phyloP scores from a whole-genome alignment of 1,284 basidiomycete species.

The Golubevia sp. region DNA sequence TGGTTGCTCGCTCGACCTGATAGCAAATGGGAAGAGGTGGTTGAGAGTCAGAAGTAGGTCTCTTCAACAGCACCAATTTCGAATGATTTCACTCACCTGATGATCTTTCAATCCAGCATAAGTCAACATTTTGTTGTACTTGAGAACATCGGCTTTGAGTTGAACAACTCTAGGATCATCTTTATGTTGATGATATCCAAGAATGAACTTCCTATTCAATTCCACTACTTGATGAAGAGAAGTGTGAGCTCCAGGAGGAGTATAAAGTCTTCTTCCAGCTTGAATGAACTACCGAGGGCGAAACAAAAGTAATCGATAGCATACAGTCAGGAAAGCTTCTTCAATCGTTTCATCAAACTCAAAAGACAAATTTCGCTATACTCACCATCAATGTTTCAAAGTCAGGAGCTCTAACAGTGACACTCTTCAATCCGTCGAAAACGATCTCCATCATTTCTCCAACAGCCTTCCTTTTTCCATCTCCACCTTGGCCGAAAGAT shows the following conservation, averaged over 20 bases:
- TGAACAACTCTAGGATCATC: constrained; percentile 52
- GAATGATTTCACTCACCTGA: constrained; percentile 21
- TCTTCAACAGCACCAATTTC: not conserved
- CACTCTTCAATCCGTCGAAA: constrained; percentile 58
- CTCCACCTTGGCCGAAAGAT: constrained; percentile 54
- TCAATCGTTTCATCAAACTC: too few species aligned
- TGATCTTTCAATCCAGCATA: constrained; percentile 59
- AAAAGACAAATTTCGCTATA: not conserved
- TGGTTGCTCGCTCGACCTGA: constrained; percentile 53
- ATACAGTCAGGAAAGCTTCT: not conserved
- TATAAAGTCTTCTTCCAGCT: constrained; percentile 54
- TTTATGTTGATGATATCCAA: constrained; percentile 57
- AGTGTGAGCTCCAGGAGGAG: constrained; percentile 46
- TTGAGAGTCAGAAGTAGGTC: not conserved
- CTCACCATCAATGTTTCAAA: constrained; percentile 55
- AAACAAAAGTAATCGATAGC: not conserved
- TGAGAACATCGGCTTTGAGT: constrained; percentile 47
- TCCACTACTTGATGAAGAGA: constrained; percentile 57
- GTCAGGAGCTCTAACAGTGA: constrained; percentile 58
- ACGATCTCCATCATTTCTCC: constrained; percentile 58
- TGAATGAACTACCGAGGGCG: constrained; percentile 34
- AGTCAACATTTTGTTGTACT: constrained; percentile 54
- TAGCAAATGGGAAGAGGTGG: not conserved
- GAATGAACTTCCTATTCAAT: constrained; percentile 56
- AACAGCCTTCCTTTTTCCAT: constrained; percentile 53